Conservation (phyloP, 2,329 filamentous ascomycete species). For the Raffaelea deltoideospora region DNA sequence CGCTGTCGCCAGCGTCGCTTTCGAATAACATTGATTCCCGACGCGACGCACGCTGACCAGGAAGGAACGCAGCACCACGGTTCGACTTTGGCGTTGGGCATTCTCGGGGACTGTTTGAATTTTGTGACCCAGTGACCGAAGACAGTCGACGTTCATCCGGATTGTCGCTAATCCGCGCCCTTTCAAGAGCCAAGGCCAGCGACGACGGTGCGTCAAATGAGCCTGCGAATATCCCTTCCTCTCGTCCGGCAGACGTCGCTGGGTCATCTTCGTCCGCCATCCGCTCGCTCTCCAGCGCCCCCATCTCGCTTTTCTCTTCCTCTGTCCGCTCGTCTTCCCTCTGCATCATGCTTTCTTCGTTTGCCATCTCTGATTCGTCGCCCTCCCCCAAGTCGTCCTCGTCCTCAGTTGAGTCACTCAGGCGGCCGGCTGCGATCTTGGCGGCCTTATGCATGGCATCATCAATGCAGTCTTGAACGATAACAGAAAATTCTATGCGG, state of each 20-base stretch:
- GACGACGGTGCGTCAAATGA: constrained; percentile 43
- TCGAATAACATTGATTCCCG: constrained; percentile 68
- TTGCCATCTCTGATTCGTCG: constrained; percentile 13
- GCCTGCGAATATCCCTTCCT: constrained; percentile 39
- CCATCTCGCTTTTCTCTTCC: background rate
- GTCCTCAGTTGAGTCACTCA: constrained; percentile 60
- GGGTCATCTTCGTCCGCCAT: background rate
- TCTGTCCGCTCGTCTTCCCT: constrained; percentile 18
- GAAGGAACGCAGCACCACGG: constrained; percentile 40
- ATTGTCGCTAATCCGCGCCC: constrained; percentile 24
- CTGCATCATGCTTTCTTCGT: constrained; percentile 30
- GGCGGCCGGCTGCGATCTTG: constrained; percentile 68
- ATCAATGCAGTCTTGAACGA: constrained; percentile 92
- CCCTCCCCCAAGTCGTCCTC: constrained; percentile 37
- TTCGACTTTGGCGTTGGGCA: constrained; percentile 84
- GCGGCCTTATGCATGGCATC: constrained; percentile 82
- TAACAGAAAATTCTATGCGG: constrained; percentile 77
- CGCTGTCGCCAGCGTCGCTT: constrained; percentile 72
- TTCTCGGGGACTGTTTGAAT: constrained; percentile 80
- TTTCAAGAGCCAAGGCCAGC: constrained; percentile 37
- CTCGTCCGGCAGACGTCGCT: constrained; percentile 20
- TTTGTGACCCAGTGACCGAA: constrained; percentile 57
- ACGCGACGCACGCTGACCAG: constrained; percentile 50
- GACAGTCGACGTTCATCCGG: constrained; percentile 29
- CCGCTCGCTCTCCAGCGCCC: background rate